Evolutionary conservation across 768 basidiomycete genomes (phyloP).

Genomic region (Sistotremastrum niveocremeum): DNA sequence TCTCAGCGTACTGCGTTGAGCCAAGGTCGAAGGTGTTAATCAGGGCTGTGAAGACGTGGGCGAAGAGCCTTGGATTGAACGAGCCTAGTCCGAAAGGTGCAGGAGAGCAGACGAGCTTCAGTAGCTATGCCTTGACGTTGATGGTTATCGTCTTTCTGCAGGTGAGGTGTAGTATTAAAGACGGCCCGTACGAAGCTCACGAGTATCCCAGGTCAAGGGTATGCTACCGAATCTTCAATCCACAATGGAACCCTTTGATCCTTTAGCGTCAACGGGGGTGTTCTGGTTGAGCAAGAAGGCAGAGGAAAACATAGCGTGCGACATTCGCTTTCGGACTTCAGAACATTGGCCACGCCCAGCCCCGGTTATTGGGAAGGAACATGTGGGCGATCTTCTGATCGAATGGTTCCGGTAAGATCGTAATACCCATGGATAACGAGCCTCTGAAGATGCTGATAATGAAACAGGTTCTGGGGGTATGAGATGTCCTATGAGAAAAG

Average conservation of each 20-base stretch:
- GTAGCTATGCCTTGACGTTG: conserved; percentile 45
- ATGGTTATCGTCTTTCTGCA: conserved; percentile 52
- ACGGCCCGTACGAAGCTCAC: no score
- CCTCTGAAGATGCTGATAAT: background rate
- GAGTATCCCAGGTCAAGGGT: conserved; percentile 26
- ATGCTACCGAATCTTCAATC: conserved; percentile 42
- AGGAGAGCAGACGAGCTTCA: conserved; percentile 27
- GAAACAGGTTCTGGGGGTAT: conserved; percentile 30
- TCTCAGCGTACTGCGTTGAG: conserved; percentile 35
- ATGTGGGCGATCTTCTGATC: conserved; percentile 15
- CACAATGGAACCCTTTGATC: background rate
- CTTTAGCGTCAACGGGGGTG: conserved; percentile 5
- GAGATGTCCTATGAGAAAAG: conserved; percentile 21
- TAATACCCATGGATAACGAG: no score
- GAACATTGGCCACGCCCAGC: conserved; percentile 6
- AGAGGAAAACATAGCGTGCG: conserved; percentile 6
- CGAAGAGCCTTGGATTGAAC: conserved; percentile 39
- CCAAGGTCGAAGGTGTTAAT: conserved; percentile 33
- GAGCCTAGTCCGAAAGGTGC: conserved; percentile 16
- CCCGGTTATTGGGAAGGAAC: conserved; percentile 1
- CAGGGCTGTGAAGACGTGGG: conserved; percentile 46
- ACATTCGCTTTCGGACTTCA: conserved; percentile 8
- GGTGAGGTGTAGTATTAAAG: no score
- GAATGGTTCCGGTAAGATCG: conserved; percentile 31
- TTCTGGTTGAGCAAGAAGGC: conserved; percentile 22